phyloP scores from a whole-genome alignment of 345 rosid species.

The Theobroma cacao region DNA sequence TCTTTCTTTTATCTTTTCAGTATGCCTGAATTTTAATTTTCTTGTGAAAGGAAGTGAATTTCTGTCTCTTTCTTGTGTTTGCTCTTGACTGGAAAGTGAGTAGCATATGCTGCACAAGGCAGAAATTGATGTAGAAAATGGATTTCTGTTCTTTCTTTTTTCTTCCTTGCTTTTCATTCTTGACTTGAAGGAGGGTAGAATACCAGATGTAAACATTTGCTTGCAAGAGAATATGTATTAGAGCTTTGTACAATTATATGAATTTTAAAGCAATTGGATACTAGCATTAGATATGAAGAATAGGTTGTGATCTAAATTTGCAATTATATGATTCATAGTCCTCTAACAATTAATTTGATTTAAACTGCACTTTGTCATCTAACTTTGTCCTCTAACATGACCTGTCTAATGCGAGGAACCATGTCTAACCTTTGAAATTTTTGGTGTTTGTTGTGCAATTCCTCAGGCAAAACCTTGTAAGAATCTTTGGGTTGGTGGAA shows the following conservation, averaged over 20 bases:
- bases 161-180: neutral
- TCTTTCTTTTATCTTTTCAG: no score
- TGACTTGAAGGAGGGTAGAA: neutral
- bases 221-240: neutral
- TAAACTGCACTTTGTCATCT: neutral
- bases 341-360: neutral
- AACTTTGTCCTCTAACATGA: neutral
- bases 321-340: neutral
- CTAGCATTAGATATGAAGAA: neutral
- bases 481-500: constrained; percentile 90
- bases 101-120: no score
- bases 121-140: neutral
- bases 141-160: neutral
- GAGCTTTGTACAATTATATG: neutral
- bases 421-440: neutral
- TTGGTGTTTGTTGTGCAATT: constrained; percentile 8
- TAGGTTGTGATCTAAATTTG: neutral
- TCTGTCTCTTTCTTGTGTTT: no score
- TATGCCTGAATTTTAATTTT: no score
- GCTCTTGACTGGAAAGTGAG: no score
- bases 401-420: neutral
- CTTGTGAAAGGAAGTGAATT: no score
- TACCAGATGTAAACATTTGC: neutral
- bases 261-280: neutral
- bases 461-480: constrained; percentile 82